Evolutionary conservation across 176 grass and related monocot species (phyloP), one percentile per base, ranked within the genome.

Genomic region (Thinopyrum elongatum): DNA sequence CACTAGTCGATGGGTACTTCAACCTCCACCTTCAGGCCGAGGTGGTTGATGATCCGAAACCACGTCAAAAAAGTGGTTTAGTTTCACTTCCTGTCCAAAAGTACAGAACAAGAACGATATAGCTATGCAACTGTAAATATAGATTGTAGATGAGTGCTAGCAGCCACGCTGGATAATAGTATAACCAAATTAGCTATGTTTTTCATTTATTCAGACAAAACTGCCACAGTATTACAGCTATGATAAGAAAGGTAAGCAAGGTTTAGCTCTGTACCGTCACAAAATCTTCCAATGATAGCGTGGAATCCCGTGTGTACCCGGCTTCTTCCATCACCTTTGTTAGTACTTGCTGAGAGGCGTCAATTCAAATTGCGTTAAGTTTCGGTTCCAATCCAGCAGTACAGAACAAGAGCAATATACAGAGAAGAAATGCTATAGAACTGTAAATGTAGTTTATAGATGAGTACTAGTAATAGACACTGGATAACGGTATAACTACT

Each of bases 241-340:
- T 80, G 66, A 8, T 41, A 3, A 41, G 25, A 55, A 27, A 8
- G 1, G 41, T 27, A 17, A 2, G 17, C 65, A 22, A 88, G 4
- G 34, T 84, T 47, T 19, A 36, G 17, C 46, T 67, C 0, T 66
- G 8, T 89, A 98, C 93, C 93, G 91, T 89, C 30, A 61, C 57
- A 53, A 93, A 90, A 82, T 98, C 95, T 61, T 98, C 87, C 21
- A 93, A 65, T 25, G 83, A 85, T 26, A 95, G 86, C 8, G 72
- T 49, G 68, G 59, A 89, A 87, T 98, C 90, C 83, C 53, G 92
- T 34, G 91, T 76, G 72, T 98, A 92, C 7, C 93, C 85, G 14
- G 91, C 87, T 77, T 92, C 95, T 85, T 90, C 87, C 80, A 95
- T 34, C 27, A 98, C 90, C 67, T 88, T 80, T 79, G 41, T 62